These are phyloP conservation scores for Jatropha multifida DNA, from an alignment of 441 rosid genomes.

Conservation along the genomic window DNA sequence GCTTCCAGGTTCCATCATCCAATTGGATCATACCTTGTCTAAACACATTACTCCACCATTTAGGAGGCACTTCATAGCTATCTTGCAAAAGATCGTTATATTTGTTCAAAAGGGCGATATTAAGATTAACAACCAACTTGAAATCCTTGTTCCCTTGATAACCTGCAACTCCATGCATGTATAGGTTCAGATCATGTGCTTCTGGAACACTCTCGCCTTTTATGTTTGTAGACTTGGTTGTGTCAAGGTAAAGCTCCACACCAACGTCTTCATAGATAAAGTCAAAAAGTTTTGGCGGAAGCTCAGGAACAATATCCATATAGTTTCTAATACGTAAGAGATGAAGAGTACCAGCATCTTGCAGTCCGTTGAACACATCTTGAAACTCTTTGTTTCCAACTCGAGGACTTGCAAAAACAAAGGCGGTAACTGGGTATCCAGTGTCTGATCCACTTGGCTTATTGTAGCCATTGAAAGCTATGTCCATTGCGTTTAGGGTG, in stretches of 20 bases:
- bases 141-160: slow-evolving; percentile 11
- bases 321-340: slow-evolving; percentile 33
- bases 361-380: slow-evolving; percentile 4
- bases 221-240: slow-evolving; percentile 33
- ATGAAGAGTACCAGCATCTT: slow-evolving; percentile 21
- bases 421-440: slow-evolving; percentile 28
- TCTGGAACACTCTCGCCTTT: not conserved
- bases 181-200: slow-evolving; percentile 18
- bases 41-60: not conserved
- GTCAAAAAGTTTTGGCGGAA: slow-evolving; percentile 18
- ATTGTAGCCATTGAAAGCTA: slow-evolving; percentile 35
- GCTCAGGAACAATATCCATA: slow-evolving; percentile 24
- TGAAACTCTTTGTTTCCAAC: slow-evolving; percentile 22
- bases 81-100: not conserved
- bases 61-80: not conserved
- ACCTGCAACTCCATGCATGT: not conserved
- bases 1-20: not conserved
- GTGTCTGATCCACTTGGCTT: slow-evolving; percentile 22
- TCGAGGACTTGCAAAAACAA: slow-evolving; percentile 27
- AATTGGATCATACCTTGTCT: not conserved
- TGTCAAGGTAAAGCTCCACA: slow-evolving; percentile 24
- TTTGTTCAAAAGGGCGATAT: not conserved
- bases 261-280: not conserved
- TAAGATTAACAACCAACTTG: slow-evolving; percentile 29
- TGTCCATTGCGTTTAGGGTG: slow-evolving; percentile 47